Conservation (phyloP, 1,284 basidiomycete species). For the Leccinum fuscescens region DNA sequence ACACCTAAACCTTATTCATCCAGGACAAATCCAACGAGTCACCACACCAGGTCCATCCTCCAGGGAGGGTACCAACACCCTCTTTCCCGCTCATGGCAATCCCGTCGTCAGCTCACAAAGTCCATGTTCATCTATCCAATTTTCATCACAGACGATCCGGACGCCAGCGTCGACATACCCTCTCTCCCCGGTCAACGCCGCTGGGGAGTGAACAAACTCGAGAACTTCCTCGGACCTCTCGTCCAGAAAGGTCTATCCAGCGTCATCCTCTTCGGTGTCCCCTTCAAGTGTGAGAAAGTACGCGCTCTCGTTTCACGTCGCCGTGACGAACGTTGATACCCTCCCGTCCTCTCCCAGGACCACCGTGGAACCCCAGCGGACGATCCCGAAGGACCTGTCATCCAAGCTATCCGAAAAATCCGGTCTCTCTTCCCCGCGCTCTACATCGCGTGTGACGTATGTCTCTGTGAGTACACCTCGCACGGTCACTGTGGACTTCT, state of each 20-base stretch:
- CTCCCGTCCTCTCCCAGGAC: conserved; percentile 54
- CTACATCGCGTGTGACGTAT: conserved; percentile 93
- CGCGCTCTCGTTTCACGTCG: conserved; percentile 12
- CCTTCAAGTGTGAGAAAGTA: conserved; percentile 82
- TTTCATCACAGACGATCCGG: conserved; percentile 91
- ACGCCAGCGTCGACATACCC: conserved; percentile 75
- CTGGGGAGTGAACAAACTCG: conserved; percentile 94
- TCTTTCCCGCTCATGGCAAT: conserved; percentile 83
- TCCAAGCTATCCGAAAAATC: conserved; percentile 82
- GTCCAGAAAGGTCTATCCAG: conserved; percentile 88
- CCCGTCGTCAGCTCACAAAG: conserved; percentile 73
- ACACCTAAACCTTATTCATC: neutral
- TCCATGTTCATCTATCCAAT: conserved; percentile 98
- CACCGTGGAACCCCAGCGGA: conserved; percentile 84
- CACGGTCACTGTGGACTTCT: conserved; percentile 97
- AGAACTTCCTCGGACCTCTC: conserved; percentile 83
- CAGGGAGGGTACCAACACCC: conserved; percentile 94
- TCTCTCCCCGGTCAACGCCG: conserved; percentile 84
- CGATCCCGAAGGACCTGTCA: conserved; percentile 88
- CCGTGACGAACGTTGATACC: neutral
- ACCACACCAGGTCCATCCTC: conserved; percentile 61
- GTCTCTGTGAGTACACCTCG: conserved; percentile 99
- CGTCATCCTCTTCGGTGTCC: conserved; percentile 97
- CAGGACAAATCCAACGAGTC: neutral
- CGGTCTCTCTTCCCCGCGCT: conserved; percentile 76